Conservation (phyloP, 148 eudicot species). For the Arbutus unedo region DNA sequence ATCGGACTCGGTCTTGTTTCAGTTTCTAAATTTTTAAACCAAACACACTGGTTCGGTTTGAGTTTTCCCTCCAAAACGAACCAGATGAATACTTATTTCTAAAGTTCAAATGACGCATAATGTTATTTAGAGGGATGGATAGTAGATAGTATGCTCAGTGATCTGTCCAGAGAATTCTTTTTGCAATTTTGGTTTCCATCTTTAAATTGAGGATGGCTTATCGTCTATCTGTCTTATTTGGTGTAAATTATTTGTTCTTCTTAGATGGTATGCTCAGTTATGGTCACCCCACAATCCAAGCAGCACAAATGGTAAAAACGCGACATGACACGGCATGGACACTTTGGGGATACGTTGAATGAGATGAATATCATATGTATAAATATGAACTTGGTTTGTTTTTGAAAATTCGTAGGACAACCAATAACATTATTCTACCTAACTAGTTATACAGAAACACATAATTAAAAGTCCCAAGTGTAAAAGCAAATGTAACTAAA, state of each 20-base stretch:
- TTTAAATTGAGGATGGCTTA: neutral
- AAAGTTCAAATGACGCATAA: neutral
- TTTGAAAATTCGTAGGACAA: neutral
- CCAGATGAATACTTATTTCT: no score
- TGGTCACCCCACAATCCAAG: neutral
- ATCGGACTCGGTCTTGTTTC: no score
- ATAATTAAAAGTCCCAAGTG: no score
- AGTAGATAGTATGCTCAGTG: neutral
- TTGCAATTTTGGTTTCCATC: neutral
- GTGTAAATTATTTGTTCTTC: conserved; percentile 9
- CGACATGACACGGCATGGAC: neutral
- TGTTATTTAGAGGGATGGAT: neutral
- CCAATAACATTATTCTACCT: no score
- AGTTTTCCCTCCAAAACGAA: no score
- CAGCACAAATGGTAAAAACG: neutral
- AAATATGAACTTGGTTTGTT: neutral
- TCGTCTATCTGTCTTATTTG: neutral
- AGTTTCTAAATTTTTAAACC: no score
- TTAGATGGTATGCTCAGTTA: neutral
- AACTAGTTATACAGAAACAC: no score
- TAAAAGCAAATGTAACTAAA: no score
- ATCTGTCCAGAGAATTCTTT: neutral
- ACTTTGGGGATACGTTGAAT: neutral
- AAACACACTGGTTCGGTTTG: no score
- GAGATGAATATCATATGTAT: neutral